A percentile compares a stretch with the other conserved stretches of the same genome.
Conservation (phyloP, 2,329 filamentous ascomycete genomes). For the Zymoseptoria brevis region DNA sequence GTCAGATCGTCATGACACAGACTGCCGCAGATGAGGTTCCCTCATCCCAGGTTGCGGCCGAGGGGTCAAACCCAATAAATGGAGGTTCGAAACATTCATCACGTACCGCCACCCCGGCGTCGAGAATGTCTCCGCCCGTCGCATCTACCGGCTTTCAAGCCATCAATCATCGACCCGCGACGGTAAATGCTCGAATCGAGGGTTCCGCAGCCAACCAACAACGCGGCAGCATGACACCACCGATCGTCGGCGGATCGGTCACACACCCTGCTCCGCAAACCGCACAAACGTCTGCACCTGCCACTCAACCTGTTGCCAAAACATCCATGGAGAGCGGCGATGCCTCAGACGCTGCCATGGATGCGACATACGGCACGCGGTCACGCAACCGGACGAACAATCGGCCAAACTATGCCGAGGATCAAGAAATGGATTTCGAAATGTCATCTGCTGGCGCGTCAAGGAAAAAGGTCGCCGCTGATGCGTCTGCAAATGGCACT, state of each 20-base stretch:
- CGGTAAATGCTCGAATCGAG: conserved; percentile 14
- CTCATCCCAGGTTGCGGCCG: conserved; percentile 8
- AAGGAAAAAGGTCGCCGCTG: conserved; percentile 32
- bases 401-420: conserved; percentile 92
- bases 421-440: conserved; percentile 86
- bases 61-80: conserved; percentile 6
- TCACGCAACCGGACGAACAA: conserved; percentile 77
- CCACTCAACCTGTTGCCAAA: conserved; percentile 12
- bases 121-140: conserved; percentile 9
- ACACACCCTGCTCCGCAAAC: conserved; percentile 20
- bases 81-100: conserved; percentile 9
- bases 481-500: conserved; percentile 13
- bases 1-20: conserved; percentile 15
- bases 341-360: conserved; percentile 20
- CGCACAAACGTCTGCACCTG: conserved; percentile 18
- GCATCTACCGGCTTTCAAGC: conserved; percentile 16
- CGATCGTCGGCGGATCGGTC: conserved; percentile 14
- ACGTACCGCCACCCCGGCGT: conserved; percentile 11
- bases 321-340: conserved; percentile 13
- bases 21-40: conserved; percentile 12
- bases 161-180: conserved; percentile 17
- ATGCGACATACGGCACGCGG: conserved; percentile 73
- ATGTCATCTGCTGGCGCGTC: conserved; percentile 36
- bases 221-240: conserved; percentile 14
- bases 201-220: conserved; percentile 11